Percentiles rank a stretch among this genome's conserved stretches.
Conservation (phyloP, 2,329 filamentous ascomycete genomes). For the Onygena corvina region DNA sequence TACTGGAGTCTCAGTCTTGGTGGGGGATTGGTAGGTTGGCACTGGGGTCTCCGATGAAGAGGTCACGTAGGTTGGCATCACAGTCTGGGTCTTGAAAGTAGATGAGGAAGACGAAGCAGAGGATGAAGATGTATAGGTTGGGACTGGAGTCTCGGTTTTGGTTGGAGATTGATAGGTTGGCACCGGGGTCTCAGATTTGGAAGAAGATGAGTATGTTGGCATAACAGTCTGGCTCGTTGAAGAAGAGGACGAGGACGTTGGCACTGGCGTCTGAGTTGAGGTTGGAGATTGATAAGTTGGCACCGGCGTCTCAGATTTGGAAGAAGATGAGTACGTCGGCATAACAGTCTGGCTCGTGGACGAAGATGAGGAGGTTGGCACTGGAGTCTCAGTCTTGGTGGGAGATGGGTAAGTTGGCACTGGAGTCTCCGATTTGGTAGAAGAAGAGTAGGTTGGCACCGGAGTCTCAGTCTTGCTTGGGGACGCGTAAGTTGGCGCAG, state of each 20-base stretch:
- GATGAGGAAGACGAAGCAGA: not conserved
- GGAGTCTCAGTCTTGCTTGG: not conserved
- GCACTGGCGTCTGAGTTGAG: not conserved
- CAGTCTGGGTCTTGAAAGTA: not conserved
- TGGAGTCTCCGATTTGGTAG: not conserved
- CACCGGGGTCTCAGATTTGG: slow-evolving; percentile 1
- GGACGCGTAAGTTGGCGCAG: not conserved
- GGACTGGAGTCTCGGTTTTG: not conserved
- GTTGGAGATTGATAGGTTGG: not conserved
- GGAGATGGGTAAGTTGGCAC: not conserved
- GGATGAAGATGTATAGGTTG: not conserved
- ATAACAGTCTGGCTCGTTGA: not conserved
- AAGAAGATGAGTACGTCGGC: too few relatives aligned
- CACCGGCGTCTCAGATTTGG: too few relatives aligned
- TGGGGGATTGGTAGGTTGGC: not conserved
- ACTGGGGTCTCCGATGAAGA: not conserved
- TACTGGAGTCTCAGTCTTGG: not conserved
- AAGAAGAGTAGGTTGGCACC: not conserved
- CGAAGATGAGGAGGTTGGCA: not conserved
- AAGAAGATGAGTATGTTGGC: not conserved
- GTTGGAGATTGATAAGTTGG: not conserved
- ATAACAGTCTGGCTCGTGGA: too few relatives aligned
- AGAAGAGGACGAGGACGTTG: not conserved
- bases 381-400: not conserved
- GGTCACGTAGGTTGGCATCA: not conserved